These are phyloP conservation scores for Monilinia vaccinii-corymbosi DNA, from an alignment of 2,329 filamentous ascomycete genomes.

Conservation along the genomic window DNA sequence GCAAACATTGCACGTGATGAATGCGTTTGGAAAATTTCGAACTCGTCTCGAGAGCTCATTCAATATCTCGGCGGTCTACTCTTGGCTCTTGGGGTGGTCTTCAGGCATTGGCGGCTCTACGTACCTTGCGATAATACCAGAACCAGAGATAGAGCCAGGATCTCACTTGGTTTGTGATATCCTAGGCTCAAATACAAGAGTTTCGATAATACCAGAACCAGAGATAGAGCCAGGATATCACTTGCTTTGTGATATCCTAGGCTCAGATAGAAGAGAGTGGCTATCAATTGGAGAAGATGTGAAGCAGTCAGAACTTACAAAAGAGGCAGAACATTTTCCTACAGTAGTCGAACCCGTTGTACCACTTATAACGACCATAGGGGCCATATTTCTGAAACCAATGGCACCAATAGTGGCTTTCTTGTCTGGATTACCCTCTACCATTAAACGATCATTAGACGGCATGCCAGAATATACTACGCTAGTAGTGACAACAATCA, in stretches of 20 bases:
- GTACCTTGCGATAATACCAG: background rate
- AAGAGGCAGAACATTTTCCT: background rate
- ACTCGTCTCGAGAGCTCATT: background rate
- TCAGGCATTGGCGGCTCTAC: background rate
- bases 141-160: background rate
- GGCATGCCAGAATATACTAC: background rate
- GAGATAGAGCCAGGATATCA: background rate
- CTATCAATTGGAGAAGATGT: background rate
- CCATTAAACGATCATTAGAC: background rate
- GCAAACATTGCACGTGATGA: background rate
- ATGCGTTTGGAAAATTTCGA: background rate
- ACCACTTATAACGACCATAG: background rate
- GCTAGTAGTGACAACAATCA: background rate
- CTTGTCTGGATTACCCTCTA: background rate
- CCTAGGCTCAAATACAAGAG: background rate
- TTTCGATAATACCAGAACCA: background rate
- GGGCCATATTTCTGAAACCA: background rate
- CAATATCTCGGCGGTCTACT: background rate
- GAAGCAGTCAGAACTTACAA: background rate
- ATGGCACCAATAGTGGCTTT: background rate
- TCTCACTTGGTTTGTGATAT: background rate
- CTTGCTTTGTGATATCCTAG: background rate
- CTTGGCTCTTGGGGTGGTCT: background rate
- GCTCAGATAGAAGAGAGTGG: background rate
- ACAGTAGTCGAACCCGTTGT: background rate